Conservation (phyloP, 192 early-diverging fungal species). For the Podila verticillata region DNA sequence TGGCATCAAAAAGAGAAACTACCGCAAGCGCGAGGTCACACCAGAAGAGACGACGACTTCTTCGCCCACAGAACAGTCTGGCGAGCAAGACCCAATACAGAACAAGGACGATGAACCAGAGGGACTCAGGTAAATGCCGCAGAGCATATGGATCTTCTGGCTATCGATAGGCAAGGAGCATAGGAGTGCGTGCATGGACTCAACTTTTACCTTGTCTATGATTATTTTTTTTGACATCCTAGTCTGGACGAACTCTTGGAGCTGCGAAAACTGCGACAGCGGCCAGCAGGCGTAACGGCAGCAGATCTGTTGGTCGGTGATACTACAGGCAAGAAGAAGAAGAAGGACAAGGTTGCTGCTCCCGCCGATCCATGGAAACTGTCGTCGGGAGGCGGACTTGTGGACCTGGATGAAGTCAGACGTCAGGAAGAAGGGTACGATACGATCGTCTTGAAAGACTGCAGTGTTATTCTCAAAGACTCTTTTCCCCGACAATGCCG, state of each 20-base stretch:
- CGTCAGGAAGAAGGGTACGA: slow-evolving; percentile 34
- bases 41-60: slow-evolving; percentile 18
- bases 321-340: slow-evolving; percentile 58
- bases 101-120: slow-evolving; percentile 24
- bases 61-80: slow-evolving; percentile 1
- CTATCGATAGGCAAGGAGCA: not conserved
- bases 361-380: slow-evolving; percentile 67
- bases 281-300: slow-evolving; percentile 64
- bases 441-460: not conserved
- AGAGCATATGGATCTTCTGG: not conserved
- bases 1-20: slow-evolving; percentile 35
- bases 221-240: not conserved
- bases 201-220: not conserved
- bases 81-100: not conserved
- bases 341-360: slow-evolving; percentile 51
- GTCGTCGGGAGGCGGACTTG: slow-evolving; percentile 64
- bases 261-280: slow-evolving; percentile 65
- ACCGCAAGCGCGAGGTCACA: slow-evolving; percentile 36
- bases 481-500: no score
- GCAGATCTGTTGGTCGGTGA: slow-evolving; percentile 67
- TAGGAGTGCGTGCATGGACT: not conserved
- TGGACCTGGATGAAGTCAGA: slow-evolving; percentile 58
- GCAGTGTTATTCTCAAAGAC: not conserved
- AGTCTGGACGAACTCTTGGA: slow-evolving; percentile 65
- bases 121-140: slow-evolving; percentile 31